Evolutionary conservation across 805 yeast genomes (phyloP).

Genomic region (Yarrowia hollandica): DNA sequence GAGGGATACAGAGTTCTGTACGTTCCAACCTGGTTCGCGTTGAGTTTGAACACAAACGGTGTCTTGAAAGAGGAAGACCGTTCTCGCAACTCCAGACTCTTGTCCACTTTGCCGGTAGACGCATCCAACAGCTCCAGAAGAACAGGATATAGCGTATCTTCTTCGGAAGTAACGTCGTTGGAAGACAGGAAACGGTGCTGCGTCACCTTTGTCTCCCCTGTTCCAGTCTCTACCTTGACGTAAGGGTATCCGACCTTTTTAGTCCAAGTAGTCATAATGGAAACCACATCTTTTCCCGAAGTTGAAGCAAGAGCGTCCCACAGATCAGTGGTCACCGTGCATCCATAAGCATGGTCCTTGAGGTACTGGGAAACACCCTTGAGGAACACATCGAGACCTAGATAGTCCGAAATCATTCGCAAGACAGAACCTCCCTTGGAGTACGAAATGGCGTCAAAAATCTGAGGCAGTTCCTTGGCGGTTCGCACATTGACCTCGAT

Average conservation of each 20-base stretch:
- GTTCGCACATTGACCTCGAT: slow-evolving; percentile 74
- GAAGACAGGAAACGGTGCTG: slow-evolving; percentile 65
- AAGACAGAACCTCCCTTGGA: slow-evolving; percentile 77
- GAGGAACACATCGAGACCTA: slow-evolving; percentile 68
- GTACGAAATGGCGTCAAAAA: slow-evolving; percentile 79
- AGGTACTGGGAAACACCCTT: slow-evolving; percentile 72
- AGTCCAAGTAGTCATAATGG: slow-evolving; percentile 71
- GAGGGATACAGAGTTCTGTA: slow-evolving; percentile 60
- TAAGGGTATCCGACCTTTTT: slow-evolving; percentile 72
- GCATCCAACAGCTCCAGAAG: slow-evolving; percentile 57
- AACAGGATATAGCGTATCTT: slow-evolving; percentile 56
- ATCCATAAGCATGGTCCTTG: slow-evolving; percentile 60
- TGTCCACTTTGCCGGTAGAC: slow-evolving; percentile 58
- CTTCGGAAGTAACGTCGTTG: slow-evolving; percentile 60
- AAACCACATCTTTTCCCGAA: slow-evolving; percentile 59
- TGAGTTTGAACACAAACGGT: slow-evolving; percentile 54
- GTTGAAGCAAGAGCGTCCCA: slow-evolving; percentile 67
- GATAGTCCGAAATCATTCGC: slow-evolving; percentile 68
- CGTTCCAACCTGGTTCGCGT: slow-evolving; percentile 61
- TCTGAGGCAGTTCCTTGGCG: slow-evolving; percentile 77
- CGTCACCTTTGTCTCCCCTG: slow-evolving; percentile 44
- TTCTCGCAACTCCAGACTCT: slow-evolving; percentile 54
- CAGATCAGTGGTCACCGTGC: slow-evolving; percentile 72
- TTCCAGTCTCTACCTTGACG: slow-evolving; percentile 50
- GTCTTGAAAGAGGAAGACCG: slow-evolving; percentile 51